Conservation (phyloP, 2,329 filamentous ascomycete species). For the Ascochyta fabae region DNA sequence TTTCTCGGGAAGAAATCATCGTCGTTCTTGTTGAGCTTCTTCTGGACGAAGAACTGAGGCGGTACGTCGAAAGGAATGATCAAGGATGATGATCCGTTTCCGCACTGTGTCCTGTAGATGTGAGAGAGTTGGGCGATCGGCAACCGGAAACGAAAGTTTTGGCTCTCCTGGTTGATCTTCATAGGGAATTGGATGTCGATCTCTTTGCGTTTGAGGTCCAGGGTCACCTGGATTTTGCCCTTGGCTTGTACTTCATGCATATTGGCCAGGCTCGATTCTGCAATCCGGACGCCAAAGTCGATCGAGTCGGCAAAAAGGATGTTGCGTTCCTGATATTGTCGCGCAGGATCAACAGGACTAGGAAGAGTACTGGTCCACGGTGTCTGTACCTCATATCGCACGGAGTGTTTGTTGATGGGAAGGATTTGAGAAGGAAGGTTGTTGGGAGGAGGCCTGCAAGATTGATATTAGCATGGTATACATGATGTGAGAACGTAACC, state of each 20-base stretch:
- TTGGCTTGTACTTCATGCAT: constrained; percentile 57
- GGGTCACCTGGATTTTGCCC: constrained; percentile 42
- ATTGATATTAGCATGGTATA: not conserved
- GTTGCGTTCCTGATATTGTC: constrained; percentile 33
- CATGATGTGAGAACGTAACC: not conserved
- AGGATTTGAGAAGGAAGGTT: constrained; percentile 16
- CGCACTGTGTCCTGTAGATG: constrained; percentile 42
- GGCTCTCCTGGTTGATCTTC: constrained; percentile 14
- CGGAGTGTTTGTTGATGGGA: constrained; percentile 3
- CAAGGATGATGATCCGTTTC: constrained; percentile 16
- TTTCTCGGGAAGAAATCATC: constrained; percentile 24
- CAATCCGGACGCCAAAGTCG: constrained; percentile 67
- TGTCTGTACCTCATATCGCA: constrained; percentile 17
- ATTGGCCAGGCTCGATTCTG: constrained; percentile 63
- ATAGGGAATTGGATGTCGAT: constrained; percentile 56
- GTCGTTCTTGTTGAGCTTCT: constrained; percentile 19
- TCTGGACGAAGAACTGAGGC: constrained; percentile 54
- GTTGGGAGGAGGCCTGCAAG: constrained; percentile 23
- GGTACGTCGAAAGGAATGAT: constrained; percentile 48
- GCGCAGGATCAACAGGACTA: constrained; percentile 34
- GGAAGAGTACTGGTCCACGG: constrained; percentile 13
- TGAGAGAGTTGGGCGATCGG: constrained; percentile 54
- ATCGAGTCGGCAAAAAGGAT: constrained; percentile 53
- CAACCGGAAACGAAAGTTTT: constrained; percentile 53
- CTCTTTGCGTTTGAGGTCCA: constrained; percentile 54